Evolutionary conservation across 495 filamentous ascomycete genomes (phyloP).

Genomic region (Paragyromitra xinjiangensis): DNA sequence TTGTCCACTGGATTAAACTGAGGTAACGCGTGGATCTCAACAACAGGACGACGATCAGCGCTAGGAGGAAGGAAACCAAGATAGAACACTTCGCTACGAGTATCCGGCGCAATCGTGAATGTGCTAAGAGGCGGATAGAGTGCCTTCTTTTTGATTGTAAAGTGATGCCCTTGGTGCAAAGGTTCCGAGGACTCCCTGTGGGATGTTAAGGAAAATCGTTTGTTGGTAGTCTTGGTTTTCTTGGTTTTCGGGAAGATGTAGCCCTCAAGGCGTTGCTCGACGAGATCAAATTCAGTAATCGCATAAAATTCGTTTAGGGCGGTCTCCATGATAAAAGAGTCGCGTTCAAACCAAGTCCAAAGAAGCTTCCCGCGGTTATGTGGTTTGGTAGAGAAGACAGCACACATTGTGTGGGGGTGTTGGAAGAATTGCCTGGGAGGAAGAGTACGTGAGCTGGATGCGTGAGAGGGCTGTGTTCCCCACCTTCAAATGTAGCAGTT

Average conservation of each 20-base stretch:
- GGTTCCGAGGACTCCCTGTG: conserved; percentile 12
- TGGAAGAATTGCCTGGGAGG: conserved; percentile 38
- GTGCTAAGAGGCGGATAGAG: conserved; percentile 49
- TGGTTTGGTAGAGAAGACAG: conserved; percentile 49
- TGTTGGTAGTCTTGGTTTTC: conserved; percentile 28
- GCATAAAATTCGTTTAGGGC: conserved; percentile 54
- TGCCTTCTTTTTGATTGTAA: conserved; percentile 53
- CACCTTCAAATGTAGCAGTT: conserved; percentile 41
- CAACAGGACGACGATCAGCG: conserved; percentile 53
- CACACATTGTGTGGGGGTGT: conserved; percentile 51
- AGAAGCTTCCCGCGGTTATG: conserved; percentile 52
- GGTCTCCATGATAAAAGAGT: conserved; percentile 53
- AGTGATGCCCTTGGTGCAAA: conserved; percentile 45
- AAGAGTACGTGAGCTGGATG: conserved; percentile 32
- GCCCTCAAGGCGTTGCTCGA: conserved; percentile 53
- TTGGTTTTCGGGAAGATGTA: conserved; percentile 47
- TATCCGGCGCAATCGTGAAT: conserved; percentile 52
- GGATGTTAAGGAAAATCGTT: conserved; percentile 40
- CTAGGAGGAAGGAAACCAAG: conserved; percentile 54
- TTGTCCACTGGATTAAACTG: conserved; percentile 39
- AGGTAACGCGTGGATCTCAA: conserved; percentile 52
- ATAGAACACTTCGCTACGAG: conserved; percentile 51
- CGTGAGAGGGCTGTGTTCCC: conserved; percentile 26
- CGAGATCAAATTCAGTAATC: conserved; percentile 53
- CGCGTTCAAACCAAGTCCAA: conserved; percentile 49